Evolutionary conservation across 106 monocot genomes (phyloP), one percentile per base, ranked within the genome.

Genomic region (Apostasia shenzhenica): DNA sequence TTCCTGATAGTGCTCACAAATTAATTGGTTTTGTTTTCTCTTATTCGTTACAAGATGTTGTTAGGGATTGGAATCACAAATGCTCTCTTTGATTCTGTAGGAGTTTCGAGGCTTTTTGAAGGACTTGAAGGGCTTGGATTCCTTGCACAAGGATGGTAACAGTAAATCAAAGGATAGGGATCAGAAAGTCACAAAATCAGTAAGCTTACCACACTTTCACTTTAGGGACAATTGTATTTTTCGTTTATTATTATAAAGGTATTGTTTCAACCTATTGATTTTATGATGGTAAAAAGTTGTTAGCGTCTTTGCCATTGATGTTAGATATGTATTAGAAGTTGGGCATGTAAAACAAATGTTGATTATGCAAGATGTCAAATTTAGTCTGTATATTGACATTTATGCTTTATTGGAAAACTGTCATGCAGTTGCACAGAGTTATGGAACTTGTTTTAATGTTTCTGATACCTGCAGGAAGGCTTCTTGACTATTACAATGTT

Each of bases 21-120:
- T 26, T 26, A 26, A 26, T 26, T 26, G 26, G 26, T 26, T 26
- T 26, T 26, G 26, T 26, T 26, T 26, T 26, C 26, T 26, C 26
- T 26, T 26, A 26, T 26, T 0, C 26, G 26, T 26, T 26, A 0
- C 26, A 37, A 37, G 60, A 59, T 41, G 48, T 72, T 72, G 39
- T 50, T 51, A 51, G 14, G 1, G 2, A 2, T 2, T 8, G 38
- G 49, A 26, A 37, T 51, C 10, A 67, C 1, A 13, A 51, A 37
- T 1, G 2, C 38, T 67, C 14, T 41, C 14, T 58, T 67, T 67
- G 38, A 54, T 41, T 41, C 51, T 72, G 60, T 65, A 83, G 79
- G 78, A 83, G 60, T 79, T 83, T 66, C 45, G 75, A 59, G 79
- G 79, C 1, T 79, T 83, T 52, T 69, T 83, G 54, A 71, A 75